These are phyloP conservation scores for Stephania japonica DNA, from an alignment of 164 flowering plant genomes.

Conservation along the genomic window DNA sequence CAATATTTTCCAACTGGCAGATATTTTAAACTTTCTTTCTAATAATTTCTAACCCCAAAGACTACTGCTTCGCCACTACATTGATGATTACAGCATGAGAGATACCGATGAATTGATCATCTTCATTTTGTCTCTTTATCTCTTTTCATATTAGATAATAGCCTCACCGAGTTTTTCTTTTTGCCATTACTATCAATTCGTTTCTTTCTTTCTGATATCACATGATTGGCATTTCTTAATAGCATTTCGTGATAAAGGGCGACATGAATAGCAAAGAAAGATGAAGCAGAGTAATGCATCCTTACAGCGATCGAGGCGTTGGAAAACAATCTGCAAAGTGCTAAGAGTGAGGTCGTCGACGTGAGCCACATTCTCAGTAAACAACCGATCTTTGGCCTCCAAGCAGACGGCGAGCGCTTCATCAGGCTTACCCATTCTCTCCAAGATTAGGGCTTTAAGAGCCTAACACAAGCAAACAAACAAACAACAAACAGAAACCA, in stretches of 20 bases:
- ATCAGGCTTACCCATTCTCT: conserved; percentile 82
- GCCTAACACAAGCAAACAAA: conserved; percentile 34
- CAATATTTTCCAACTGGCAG: not conserved
- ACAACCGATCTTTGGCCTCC: conserved; percentile 62
- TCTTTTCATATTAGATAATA: not conserved
- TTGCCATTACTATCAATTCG: not conserved
- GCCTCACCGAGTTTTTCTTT: not conserved
- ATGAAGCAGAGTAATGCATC: conserved; percentile 4
- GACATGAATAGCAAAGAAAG: not conserved
- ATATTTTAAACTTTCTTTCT: not conserved
- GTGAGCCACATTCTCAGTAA: conserved; percentile 31
- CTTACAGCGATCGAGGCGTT: conserved; percentile 81
- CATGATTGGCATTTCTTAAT: not conserved
- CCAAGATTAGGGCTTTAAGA: conserved; percentile 75
- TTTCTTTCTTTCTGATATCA: not conserved
- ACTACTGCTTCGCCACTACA: no score
- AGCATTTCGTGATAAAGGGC: not conserved
- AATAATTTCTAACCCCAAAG: not conserved
- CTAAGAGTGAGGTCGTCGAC: conserved; percentile 86
- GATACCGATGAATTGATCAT: not conserved
- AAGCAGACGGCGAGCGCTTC: conserved; percentile 71
- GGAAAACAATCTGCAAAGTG: conserved; percentile 87
- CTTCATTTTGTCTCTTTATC: no score
- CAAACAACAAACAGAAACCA: not conserved
- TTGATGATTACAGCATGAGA: no score